Base-by-base conservation (phyloP, 148 eudicot genomes). In the Heliosperma pusillum region DNA sequence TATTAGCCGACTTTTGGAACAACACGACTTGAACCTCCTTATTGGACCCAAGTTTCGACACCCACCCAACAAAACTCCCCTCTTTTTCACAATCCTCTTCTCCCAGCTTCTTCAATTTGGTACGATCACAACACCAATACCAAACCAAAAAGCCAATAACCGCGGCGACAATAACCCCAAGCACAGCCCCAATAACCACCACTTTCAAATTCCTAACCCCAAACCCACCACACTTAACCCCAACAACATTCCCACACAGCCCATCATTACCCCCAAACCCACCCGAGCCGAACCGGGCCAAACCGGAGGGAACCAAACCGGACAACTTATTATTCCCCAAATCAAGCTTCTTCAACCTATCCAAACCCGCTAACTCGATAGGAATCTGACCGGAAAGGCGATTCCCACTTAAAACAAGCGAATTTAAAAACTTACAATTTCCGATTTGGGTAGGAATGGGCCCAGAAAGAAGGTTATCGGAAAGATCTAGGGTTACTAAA, bases 1-100 rank as follows among this genome's bases (percentile, higher is more conserved):
- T 93, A 52, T 91, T 92, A 45, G 91, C 82, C 2, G 97, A 92
- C 30, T 91, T 93, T 70, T 89, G 91, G 71, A 93, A 93, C 81
- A 93, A 77, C 3, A 78, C 71, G 7, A 93, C 97, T 70, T 93
- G 97, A 44, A 86, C 84, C 56, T 75, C 84, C 90, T 81, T 93
- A 75, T 89, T 80, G n/a, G 87, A 73, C 47, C 82, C 83, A 78
- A 93, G 80, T 72, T 74, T 86, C 74, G 81, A 91, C 40, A 81
- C 87, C 98, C 97, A 93, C 27, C 86, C 86, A 11, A 80, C 80
- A 71, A 66, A 78, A 65, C 74, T 84, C 11, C 66, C 88, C 3
- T 76, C 78, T 16, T 89, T 89, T 66, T 81, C 80, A 7, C 84
- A 87, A 58, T 75, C 82, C 10, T 25, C 82, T 75, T 68, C 81